Conservation (phyloP, 2,329 filamentous ascomycete genomes). For the Ceratocystis alfenasii region DNA sequence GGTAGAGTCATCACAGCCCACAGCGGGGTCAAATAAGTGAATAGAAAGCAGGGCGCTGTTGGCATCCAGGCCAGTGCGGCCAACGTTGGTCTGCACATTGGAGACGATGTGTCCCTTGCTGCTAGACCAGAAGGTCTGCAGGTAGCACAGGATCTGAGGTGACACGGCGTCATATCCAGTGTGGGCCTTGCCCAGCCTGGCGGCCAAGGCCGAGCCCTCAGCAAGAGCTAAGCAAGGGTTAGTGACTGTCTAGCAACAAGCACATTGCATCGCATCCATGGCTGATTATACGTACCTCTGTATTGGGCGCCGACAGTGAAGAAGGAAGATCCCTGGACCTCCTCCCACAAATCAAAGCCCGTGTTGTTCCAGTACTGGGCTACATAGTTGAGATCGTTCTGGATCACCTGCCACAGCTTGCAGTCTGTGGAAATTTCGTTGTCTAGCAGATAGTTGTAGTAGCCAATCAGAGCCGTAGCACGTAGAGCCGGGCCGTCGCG, state of each 20-base stretch:
- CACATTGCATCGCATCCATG: no score
- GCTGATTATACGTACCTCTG: slow-evolving; percentile 37
- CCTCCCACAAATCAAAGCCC: slow-evolving; percentile 73
- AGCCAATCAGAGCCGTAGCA: slow-evolving; percentile 59
- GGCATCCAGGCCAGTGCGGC: slow-evolving; percentile 56
- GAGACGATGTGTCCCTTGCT: slow-evolving; percentile 50
- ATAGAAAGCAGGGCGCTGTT: slow-evolving; percentile 58
- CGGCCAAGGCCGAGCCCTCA: slow-evolving; percentile 55
- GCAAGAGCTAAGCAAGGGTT: slow-evolving; percentile 38
- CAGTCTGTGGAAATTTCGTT: slow-evolving; percentile 46
- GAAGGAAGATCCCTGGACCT: slow-evolving; percentile 64
- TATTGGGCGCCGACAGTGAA: slow-evolving; percentile 63
- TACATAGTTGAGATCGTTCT: slow-evolving; percentile 65
- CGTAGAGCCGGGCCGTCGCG: slow-evolving; percentile 67
- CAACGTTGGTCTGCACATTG: slow-evolving; percentile 45
- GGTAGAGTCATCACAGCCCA: slow-evolving; percentile 54
- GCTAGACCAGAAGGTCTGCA: slow-evolving; percentile 60
- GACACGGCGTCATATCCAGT: slow-evolving; percentile 51
- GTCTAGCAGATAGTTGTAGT: slow-evolving; percentile 57
- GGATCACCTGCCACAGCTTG: slow-evolving; percentile 60
- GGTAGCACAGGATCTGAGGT: slow-evolving; percentile 59
- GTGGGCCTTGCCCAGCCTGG: slow-evolving; percentile 49
- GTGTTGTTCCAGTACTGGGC: slow-evolving; percentile 58
- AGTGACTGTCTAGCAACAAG: background rate
- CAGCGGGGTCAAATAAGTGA: slow-evolving; percentile 55